phyloP scores from a whole-genome alignment of 345 rosid genomes.

The Abelmoschus esculentus region DNA sequence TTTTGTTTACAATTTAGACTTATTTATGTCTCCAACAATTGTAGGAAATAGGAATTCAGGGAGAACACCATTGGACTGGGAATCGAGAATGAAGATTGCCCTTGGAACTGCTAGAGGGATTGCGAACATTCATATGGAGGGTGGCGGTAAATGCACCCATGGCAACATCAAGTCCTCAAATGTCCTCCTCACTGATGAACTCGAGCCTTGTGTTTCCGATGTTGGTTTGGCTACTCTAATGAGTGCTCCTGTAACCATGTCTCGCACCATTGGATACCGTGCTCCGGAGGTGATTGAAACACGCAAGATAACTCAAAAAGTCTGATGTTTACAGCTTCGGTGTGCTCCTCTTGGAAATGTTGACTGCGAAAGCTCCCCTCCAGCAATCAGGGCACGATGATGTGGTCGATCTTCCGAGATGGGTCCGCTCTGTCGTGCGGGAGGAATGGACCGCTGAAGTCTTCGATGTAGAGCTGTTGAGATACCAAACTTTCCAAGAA shows the following conservation, averaged over 20 bases:
- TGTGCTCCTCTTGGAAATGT: conserved; percentile 69
- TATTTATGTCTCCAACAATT: conserved; percentile 4
- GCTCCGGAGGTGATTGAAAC: conserved; percentile 75
- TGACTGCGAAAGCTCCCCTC: conserved; percentile 68
- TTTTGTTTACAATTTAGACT: neutral
- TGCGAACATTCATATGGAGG: conserved; percentile 45
- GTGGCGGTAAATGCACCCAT: conserved; percentile 40
- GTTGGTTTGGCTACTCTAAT: conserved; percentile 50
- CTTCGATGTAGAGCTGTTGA: conserved; percentile 71
- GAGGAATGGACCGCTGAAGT: conserved; percentile 96
- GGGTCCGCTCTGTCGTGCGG: conserved; percentile 79
- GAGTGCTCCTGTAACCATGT: conserved; percentile 39
- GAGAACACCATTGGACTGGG: conserved; percentile 52
- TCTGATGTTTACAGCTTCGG: conserved; percentile 87
- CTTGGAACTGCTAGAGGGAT: conserved; percentile 60
- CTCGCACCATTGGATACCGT: conserved; percentile 53
- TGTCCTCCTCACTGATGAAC: conserved; percentile 53
- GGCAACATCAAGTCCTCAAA: conserved; percentile 77
- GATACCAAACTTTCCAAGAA: conserved; percentile 52
- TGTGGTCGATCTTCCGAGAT: conserved; percentile 70
- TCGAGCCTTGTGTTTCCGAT: conserved; percentile 59
- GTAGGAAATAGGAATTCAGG: conserved; percentile 36
- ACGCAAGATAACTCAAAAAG: conserved; percentile 43
- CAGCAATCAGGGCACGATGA: conserved; percentile 51
- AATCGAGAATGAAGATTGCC: conserved; percentile 54